Evolutionary conservation across 2,329 filamentous ascomycete genomes (phyloP).

Genomic region (Thelonectria discophora): DNA sequence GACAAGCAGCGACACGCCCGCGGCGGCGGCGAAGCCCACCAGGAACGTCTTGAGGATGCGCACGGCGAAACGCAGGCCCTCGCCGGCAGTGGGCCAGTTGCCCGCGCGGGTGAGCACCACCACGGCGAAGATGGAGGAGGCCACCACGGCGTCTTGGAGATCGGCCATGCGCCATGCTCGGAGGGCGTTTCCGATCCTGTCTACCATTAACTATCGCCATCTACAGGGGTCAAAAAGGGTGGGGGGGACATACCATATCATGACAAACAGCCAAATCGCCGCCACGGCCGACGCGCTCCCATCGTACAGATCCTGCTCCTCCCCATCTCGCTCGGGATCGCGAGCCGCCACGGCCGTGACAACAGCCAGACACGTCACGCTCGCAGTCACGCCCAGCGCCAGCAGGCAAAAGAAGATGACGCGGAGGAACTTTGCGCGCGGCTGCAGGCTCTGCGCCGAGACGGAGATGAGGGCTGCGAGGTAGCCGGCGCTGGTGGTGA

Average conservation of each 20-base stretch:
- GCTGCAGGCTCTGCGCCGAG: conserved; percentile 22
- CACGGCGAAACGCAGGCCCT: conserved; percentile 13
- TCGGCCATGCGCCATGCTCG: conserved; percentile 23
- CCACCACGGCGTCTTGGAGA: conserved; percentile 24
- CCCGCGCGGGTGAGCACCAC: conserved; percentile 22
- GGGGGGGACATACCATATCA: conserved; percentile 25
- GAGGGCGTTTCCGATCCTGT: conserved; percentile 22
- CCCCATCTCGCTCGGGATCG: conserved; percentile 5
- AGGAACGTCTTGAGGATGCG: conserved; percentile 24
- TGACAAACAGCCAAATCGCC: conserved; percentile 25
- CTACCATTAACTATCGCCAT: too few species aligned
- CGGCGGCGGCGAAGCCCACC: conserved; percentile 20
- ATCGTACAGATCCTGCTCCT: conserved; percentile 18
- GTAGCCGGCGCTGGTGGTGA: conserved; percentile 22
- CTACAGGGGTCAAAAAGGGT: background rate
- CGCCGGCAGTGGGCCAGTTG: conserved; percentile 12
- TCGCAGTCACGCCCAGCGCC: conserved; percentile 19
- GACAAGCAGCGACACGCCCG: conserved; percentile 23
- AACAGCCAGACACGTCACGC: conserved; percentile 20
- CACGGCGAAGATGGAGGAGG: conserved; percentile 25
- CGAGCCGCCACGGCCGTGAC: conserved; percentile 22
- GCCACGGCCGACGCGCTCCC: conserved; percentile 22
- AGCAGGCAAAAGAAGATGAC: conserved; percentile 25
- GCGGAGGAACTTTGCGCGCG: conserved; percentile 26
- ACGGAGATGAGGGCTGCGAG: conserved; percentile 23